Evolutionary conservation across 192 early-diverging fungal genomes (phyloP), one percentile per base, ranked within the genome.

Genomic region (Backusella tuberculispora): DNA sequence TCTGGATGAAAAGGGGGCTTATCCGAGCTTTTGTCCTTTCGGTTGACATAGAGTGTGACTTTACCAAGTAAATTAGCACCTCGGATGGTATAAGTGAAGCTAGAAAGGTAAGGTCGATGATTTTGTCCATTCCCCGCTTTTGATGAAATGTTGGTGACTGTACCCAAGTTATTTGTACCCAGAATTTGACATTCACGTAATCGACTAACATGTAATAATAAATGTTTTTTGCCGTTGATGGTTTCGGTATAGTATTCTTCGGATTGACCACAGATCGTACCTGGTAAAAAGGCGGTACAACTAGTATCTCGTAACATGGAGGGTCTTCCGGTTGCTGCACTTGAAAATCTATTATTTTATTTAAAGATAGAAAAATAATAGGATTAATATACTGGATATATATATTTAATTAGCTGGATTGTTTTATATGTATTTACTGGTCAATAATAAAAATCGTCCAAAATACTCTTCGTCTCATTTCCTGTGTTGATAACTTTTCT

Each of bases 41-140:
- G 75, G 43, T 88, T 88, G 40, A 86, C 79, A 46, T 82, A 83
- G 34, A 79, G 70, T 5, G 78, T 78, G 29, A 85, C 75, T 29
- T 80, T 80, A 15, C 85, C 87, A 6, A 88, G 70, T 6, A 88
- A 76, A 21, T 77, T 81, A 3, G 74, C 44, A 12, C 74, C 81
- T 40, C 85, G 85, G 37, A 80, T 26, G 19, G 46, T 24, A 15
- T 70, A 45, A 45, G 68, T 87, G 46, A 91, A 83, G 75, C 92
- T 88, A 42, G 83, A 65, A 78, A 95, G 96, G 65, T 93, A 93
- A 14, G 86, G 83, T 80, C 95, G 96, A n/a, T 86, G 82, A 43
- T 91, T 92, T 45, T 92, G 86, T 12, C 76, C 82, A 44, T 56
- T 46, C 3, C 47, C 95, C 95, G 53, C 53, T n/a, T 26, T 24